Evolutionary conservation across 257 asterid species (phyloP), one percentile per base, ranked within the genome.

Genomic region (Knoxia roxburghii): DNA sequence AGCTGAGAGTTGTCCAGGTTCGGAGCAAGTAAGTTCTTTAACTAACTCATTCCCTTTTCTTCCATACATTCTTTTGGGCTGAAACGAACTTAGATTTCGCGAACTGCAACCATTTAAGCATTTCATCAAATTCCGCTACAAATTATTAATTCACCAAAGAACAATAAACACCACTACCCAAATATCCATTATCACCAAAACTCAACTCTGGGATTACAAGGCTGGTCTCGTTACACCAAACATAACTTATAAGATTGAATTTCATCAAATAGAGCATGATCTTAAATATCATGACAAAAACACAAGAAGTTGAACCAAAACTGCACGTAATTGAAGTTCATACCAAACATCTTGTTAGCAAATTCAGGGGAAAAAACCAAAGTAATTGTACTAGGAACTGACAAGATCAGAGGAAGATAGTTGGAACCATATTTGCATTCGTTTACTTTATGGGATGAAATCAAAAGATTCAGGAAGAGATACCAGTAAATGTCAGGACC

Each of bases 1-100:
- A 72, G 87, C 79, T 45, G 82, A 54, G 46, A 92, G 85, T 79
- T 89, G 92, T 64, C 98, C 97, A 24, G 84, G 86, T 59, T 89
- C 95, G 50, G 81, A 43, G 41, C 84, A 80, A 1, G 86, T 89
- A 27, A 89, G 75, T 77, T 92, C 98, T 73, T 77, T 88, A 67
- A 87, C 91, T 75, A 92, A 76, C 57, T 86, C 95, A 20, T 84
- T 77, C 55, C 86, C 95, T 73, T 86, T 92, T 76, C 81, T 86
- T 58, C 81, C 97, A 24, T 87, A 87, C 97, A 92, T 89, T 48
- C 74, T 70, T 52, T 61, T 50, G 43, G 58, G 18, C 61, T 32
- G 71, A 64, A 67, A 64, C n/a, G n/a, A n/a, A 3, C 15, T 64
- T 51, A 30, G 33, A 26, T 12, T 43, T 15, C n/a, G 37, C 26